These are phyloP conservation scores for Silene uniflora DNA, from an alignment of 148 eudicot species.

Conservation along the genomic window DNA sequence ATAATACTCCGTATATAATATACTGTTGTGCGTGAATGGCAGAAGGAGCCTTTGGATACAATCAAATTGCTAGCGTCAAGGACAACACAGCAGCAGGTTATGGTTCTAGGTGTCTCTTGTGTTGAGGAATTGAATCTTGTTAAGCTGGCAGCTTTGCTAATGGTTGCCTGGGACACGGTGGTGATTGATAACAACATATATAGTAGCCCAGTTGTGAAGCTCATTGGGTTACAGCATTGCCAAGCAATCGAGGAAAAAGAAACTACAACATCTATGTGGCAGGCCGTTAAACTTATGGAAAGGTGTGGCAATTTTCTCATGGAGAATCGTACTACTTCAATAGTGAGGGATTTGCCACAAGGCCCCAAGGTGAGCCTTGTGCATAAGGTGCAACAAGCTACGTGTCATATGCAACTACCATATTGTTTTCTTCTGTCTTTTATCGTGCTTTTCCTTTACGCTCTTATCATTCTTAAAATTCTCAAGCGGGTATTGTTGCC, in stretches of 20 bases:
- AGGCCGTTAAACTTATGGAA: not conserved
- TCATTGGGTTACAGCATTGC: not conserved
- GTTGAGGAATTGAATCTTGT: slow-evolving; percentile 1
- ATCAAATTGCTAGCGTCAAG: slow-evolving; percentile 9
- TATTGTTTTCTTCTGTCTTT: too few relatives aligned
- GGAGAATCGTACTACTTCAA: not conserved
- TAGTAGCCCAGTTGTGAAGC: not conserved
- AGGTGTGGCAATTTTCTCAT: not conserved
- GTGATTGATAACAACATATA: not conserved
- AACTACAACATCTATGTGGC: not conserved
- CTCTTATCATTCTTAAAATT: too few relatives aligned
- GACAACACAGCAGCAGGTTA: not conserved
- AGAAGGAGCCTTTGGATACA: too few relatives aligned
- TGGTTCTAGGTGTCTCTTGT: not conserved
- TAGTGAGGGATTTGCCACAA: not conserved
- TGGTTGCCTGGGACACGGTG: not conserved
- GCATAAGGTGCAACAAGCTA: too few relatives aligned
- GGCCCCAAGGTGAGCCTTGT: too few relatives aligned
- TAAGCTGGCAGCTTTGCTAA: not conserved
- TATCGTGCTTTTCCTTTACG: too few relatives aligned
- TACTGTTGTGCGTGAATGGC: not conserved
- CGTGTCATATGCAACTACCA: too few relatives aligned
- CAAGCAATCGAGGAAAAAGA: not conserved
- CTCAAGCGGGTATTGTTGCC: too few relatives aligned
- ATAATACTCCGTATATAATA: not conserved